Base-by-base conservation (phyloP, 371 early-diverging fungal species). In the Mucor racemosus region DNA sequence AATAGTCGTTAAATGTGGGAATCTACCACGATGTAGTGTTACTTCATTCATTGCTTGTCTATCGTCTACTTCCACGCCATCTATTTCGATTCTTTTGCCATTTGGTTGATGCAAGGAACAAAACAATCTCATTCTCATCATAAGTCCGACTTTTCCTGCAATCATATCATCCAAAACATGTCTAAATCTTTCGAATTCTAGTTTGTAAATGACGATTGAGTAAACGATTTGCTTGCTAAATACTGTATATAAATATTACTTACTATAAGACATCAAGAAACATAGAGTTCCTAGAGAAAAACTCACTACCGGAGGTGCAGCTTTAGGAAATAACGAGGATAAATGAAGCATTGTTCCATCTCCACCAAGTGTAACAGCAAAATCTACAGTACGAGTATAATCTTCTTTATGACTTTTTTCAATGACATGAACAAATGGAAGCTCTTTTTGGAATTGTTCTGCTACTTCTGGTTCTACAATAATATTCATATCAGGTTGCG, bases 321-420 rank as follows among this genome's bases (percentile, higher is more conserved):
- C 79, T 26, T 82, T 77, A 33, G 87, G 89, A 73, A 96, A 97
- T 26, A 96, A 74, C 4, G 93, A 93, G 0, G 96, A 91, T 1
- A 94, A 83, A 70, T 94, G 95, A 53, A 98, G 86, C 42, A 98
- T 90, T 4, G 99, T 98, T 13, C 99, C 99, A 77, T 98, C 99
- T 35, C 99, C 99, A 38, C 99, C 99, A 14, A 98, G 77, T 3
- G 97, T 95, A 17, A 98, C 86, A 39, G 95, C 93, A 72, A 96
- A 89, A 74, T 97, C 97, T 0, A 92, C 84, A 1, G 81, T 78
- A 11, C 88, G 75, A 1, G 84, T 79, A 60, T 88, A 87, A 39
- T 89, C 88, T 5, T 71, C 76, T 40, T 69, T 73, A 62, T 76
- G 63, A 84, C 89, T 86, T 67, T 72, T 50, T 21, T 85, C 77